These are phyloP conservation scores for Ilyonectria sp. DNA, from an alignment of 2,329 filamentous ascomycete genomes.

Conservation along the genomic window DNA sequence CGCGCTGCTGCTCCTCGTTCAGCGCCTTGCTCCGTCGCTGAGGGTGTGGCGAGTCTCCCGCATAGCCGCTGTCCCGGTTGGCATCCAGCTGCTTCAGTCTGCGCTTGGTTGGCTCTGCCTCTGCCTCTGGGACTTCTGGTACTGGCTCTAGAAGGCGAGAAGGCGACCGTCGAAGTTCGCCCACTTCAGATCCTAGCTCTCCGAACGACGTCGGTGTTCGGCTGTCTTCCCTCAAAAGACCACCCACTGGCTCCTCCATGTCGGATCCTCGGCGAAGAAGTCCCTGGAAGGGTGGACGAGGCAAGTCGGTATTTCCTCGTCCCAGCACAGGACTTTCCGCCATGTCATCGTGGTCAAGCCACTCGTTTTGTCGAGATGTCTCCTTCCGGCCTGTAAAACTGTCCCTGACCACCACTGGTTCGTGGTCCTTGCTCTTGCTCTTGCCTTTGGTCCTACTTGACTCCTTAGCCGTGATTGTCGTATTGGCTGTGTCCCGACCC, in stretches of 20 bases:
- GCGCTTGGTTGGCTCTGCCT: conserved; percentile 50
- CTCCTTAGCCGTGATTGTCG: conserved; percentile 3
- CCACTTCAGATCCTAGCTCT: conserved; percentile 47
- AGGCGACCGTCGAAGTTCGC: conserved; percentile 60
- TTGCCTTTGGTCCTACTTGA: conserved; percentile 21
- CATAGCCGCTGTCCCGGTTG: conserved; percentile 55
- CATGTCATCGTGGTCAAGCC: conserved; percentile 47
- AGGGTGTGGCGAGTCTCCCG: conserved; percentile 57
- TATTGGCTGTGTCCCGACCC: conserved; percentile 7
- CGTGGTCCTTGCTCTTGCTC: conserved; percentile 21
- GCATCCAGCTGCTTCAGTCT: conserved; percentile 40
- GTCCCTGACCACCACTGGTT: conserved; percentile 33
- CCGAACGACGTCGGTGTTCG: conserved; percentile 41
- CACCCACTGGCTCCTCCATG: conserved; percentile 48
- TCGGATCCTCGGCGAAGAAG: conserved; percentile 52
- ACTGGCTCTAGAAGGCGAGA: conserved; percentile 66
- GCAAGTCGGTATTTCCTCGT: conserved; percentile 42
- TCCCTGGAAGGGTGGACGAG: conserved; percentile 40
- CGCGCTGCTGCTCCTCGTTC: conserved; percentile 59
- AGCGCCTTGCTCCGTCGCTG: conserved; percentile 54
- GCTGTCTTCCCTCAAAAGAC: conserved; percentile 51
- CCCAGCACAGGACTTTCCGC: conserved; percentile 59
- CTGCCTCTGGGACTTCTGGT: conserved; percentile 64
- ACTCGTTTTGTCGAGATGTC: conserved; percentile 40
- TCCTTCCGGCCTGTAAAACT: conserved; percentile 43